Percentiles rank a stretch among this genome's conserved stretches.
These are phyloP conservation scores for Zymoseptoria pseudotritici DNA, from an alignment of 2,329 filamentous ascomycete genomes.

Conservation along the genomic window DNA sequence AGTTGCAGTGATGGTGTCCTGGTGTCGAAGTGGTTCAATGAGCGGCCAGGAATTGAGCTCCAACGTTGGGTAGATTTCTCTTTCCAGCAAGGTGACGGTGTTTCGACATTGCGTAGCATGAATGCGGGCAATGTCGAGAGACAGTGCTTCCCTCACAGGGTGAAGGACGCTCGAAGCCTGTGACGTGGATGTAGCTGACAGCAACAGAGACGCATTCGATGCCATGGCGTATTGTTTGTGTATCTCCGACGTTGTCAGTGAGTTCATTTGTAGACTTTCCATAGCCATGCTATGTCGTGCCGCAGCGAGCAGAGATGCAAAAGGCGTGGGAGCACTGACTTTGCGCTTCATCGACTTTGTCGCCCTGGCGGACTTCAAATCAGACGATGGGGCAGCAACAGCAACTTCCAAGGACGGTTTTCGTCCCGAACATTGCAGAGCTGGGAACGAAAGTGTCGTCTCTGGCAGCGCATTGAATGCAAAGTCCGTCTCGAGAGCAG, in stretches of 20 bases:
- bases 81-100: slow-evolving; percentile 46
- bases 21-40: slow-evolving; percentile 13
- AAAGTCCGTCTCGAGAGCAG: slow-evolving; percentile 55
- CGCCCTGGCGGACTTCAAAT: slow-evolving; percentile 1
- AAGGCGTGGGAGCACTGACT: neutral
- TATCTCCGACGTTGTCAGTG: slow-evolving; percentile 10
- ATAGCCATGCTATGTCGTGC: slow-evolving; percentile 14
- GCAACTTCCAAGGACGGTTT: slow-evolving; percentile 1
- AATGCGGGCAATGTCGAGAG: slow-evolving; percentile 63
- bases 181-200: slow-evolving; percentile 51
- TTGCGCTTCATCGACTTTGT: slow-evolving; percentile 5
- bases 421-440: slow-evolving; percentile 37
- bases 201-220: slow-evolving; percentile 57
- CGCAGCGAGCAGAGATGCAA: slow-evolving; percentile 9
- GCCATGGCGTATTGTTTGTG: slow-evolving; percentile 53
- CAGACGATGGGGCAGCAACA: neutral
- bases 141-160: slow-evolving; percentile 36
- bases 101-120: slow-evolving; percentile 61
- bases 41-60: slow-evolving; percentile 35
- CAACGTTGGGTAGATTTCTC: slow-evolving; percentile 32
- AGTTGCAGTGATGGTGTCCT: slow-evolving; percentile 22
- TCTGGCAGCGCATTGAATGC: slow-evolving; percentile 53
- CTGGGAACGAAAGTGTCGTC: slow-evolving; percentile 81
- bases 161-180: slow-evolving; percentile 40
- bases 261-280: neutral